phyloP scores from a whole-genome alignment of 73 alveolate species.

The Uronychia setigera region DNA sequence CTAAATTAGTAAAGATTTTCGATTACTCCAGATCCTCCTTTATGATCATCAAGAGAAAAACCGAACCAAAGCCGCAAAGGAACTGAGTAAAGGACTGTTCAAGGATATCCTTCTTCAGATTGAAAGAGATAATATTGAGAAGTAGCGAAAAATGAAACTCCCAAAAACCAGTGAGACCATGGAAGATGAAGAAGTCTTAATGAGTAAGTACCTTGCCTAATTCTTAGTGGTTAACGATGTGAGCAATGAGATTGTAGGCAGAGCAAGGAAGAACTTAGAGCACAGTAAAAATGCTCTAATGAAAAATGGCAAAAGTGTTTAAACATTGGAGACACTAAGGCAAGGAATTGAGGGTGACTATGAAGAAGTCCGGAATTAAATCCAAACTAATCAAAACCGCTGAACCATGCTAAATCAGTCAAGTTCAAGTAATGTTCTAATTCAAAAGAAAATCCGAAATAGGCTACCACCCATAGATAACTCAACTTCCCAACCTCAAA shows the following conservation, averaged over 20 bases:
- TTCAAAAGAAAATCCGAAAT: too few relatives aligned
- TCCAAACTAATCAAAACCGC: background rate
- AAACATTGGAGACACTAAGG: background rate
- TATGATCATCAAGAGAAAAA: background rate
- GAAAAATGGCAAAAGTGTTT: background rate
- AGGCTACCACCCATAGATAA: too few relatives aligned
- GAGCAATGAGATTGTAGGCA: background rate
- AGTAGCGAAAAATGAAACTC: background rate
- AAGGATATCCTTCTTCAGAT: background rate
- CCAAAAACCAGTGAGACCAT: background rate
- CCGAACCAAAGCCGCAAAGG: background rate
- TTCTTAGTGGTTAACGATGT: background rate
- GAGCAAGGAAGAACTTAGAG: background rate
- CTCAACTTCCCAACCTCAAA: too few relatives aligned
- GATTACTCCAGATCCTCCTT: background rate
- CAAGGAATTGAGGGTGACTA: background rate
- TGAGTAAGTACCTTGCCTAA: background rate
- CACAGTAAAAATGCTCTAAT: background rate
- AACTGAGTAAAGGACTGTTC: background rate
- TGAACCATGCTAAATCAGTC: too few relatives aligned
- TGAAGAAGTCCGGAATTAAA: background rate
- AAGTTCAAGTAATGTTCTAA: too few relatives aligned
- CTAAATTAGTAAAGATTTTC: background rate
- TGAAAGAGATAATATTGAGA: background rate
- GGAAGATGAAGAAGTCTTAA: background rate